Evolutionary conservation across 805 yeast species (phyloP).

Genomic region (Pichia kluyveri): DNA sequence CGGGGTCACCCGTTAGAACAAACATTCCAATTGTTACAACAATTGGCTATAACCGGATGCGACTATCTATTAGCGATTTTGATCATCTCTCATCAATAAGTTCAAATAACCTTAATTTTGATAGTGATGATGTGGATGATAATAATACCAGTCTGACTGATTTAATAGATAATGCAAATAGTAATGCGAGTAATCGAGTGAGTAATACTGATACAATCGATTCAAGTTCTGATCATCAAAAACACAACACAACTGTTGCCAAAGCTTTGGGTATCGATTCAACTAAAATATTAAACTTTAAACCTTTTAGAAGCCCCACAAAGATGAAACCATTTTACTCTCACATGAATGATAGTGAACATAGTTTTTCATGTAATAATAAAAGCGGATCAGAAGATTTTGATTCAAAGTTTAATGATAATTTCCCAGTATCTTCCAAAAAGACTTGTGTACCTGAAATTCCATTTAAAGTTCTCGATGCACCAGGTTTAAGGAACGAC

Average conservation of each 20-base stretch:
- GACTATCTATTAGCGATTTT: not conserved
- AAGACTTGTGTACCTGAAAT: slow-evolving; percentile 23
- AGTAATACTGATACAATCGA: not conserved
- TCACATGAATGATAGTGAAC: not conserved
- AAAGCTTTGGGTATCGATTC: slow-evolving; percentile 40
- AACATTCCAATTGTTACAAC: not conserved
- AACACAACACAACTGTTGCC: slow-evolving; percentile 39
- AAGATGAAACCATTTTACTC: slow-evolving; percentile 1
- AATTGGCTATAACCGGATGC: not conserved
- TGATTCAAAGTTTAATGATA: not conserved
- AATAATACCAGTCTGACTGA: not conserved
- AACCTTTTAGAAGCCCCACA: slow-evolving; percentile 14
- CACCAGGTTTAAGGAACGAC: slow-evolving; percentile 67
- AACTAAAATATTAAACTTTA: slow-evolving; percentile 33
- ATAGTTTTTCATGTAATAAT: not conserved
- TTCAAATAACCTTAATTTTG: no score
- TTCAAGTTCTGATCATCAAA: slow-evolving; percentile 18
- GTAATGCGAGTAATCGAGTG: not conserved
- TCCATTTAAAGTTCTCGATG: slow-evolving; percentile 49
- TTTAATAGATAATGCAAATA: not conserved
- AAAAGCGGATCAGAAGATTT: not conserved
- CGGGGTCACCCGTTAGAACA: not conserved
- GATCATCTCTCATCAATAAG: no score
- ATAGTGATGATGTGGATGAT: not conserved
- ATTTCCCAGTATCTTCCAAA: not conserved